Evolutionary conservation across 352 stramenopile species (phyloP), one percentile per base, ranked within the genome.

Genomic region (Phytophthora pinifolia): DNA sequence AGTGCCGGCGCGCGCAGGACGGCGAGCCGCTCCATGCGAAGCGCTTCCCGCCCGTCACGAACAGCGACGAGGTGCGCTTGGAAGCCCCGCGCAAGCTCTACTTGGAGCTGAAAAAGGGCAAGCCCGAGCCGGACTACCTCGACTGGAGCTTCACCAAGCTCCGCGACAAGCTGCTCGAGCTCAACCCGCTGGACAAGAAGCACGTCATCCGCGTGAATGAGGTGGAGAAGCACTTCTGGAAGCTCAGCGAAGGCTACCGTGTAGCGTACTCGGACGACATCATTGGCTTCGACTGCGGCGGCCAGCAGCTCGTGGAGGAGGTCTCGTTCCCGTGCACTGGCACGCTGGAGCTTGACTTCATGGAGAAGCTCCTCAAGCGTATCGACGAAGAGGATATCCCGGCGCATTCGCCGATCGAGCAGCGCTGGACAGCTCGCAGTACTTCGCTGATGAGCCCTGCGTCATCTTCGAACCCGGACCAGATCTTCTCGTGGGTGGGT

Each of bases 271-370:
- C 90, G 32, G 95, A 98, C 63, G 76, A 98, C 59, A 92, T 99
- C 46, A 91, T 99, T 34, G 96, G 97, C 44, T 99, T 99, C 69
- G 97, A 99, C 79, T 99, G 97, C 66, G 97, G 97, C 38, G 97
- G 97, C 15, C 86, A 99, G 72, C 97, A 99, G 74, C 97, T 96
- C 68, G 97, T 99, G 4, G 91, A 94, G 39, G 97, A 99, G 77
- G 94, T 99, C 9, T 93, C 87, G 14, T 98, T 99, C 45, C 92
- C 94, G 27, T 91, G 78, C 62, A 50, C 62, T 42, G 80, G 62
- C 18, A 92, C 66, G 31, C 46, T 82, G 17, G 97, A 98, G 38
- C 85, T 98, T 8, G 79, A 96, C 45, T 98, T 98, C 57, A 90
- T 99, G 68, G 72, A 96, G 56, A 74, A 93, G 18, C 70, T 99